Percentiles rank a stretch among this genome's conserved stretches.
Conservation (phyloP, 495 filamentous ascomycete genomes). For the Xylaria grammica region DNA sequence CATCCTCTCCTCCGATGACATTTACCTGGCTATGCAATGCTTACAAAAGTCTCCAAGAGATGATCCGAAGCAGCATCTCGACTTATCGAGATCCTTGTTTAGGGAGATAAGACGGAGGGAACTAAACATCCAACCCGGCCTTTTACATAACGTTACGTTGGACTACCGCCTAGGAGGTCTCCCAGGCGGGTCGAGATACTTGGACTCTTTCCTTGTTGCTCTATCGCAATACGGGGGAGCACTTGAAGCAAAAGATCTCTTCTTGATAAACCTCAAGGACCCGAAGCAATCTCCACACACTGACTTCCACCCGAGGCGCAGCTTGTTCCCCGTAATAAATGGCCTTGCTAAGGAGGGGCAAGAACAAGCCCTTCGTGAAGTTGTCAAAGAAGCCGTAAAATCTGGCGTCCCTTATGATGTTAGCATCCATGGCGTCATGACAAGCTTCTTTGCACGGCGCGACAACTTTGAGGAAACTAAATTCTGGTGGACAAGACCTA, state of each 20-base stretch:
- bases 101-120: slow-evolving; percentile 51
- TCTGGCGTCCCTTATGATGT: slow-evolving; percentile 40
- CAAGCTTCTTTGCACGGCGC: slow-evolving; percentile 54
- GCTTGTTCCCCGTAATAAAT: slow-evolving; percentile 63
- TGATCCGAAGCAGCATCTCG: slow-evolving; percentile 47
- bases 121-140: slow-evolving; percentile 4
- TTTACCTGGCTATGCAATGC: slow-evolving; percentile 51
- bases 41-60: slow-evolving; percentile 47
- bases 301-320: slow-evolving; percentile 25
- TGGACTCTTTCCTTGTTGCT: slow-evolving; percentile 58
- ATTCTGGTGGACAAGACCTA: slow-evolving; percentile 67
- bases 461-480: slow-evolving; percentile 60
- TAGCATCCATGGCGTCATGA: slow-evolving; percentile 54
- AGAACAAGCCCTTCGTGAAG: slow-evolving; percentile 56
- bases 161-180: slow-evolving; percentile 3
- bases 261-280: slow-evolving; percentile 48
- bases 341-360: slow-evolving; percentile 72
- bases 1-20: slow-evolving; percentile 53
- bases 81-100: slow-evolving; percentile 63
- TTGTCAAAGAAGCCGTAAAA: slow-evolving; percentile 40
- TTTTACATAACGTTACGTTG: slow-evolving; percentile 10
- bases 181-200: slow-evolving; percentile 35
- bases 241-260: slow-evolving; percentile 58
- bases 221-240: slow-evolving; percentile 64
- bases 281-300: slow-evolving; percentile 32